Conservation (phyloP, 2,329 filamentous ascomycete genomes). For the Aspergillus sp. region DNA sequence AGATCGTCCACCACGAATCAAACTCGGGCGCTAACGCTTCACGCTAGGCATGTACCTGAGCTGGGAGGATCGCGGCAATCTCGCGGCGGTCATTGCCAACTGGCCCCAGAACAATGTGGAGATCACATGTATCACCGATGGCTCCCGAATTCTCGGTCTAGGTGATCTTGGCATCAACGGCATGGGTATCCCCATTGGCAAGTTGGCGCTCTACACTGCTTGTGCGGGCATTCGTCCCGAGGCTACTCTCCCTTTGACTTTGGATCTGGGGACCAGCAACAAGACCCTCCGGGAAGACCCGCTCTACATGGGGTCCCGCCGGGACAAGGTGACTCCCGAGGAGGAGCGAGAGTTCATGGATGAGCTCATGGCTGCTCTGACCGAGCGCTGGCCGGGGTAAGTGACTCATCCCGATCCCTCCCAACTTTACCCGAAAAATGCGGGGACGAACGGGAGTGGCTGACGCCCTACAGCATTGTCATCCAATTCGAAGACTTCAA, state of each 20-base stretch:
- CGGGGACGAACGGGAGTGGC: constrained; percentile 19
- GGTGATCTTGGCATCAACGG: constrained; percentile 96
- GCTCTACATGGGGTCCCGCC: constrained; percentile 87
- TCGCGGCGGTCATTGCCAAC: constrained; percentile 83
- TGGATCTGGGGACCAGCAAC: constrained; percentile 64
- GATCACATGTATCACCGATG: constrained; percentile 96
- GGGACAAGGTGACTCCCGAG: constrained; percentile 72
- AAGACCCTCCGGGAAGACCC: constrained; percentile 68
- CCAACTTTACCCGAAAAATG: constrained; percentile 11
- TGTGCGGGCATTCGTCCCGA: constrained; percentile 91
- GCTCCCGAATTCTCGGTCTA: constrained; percentile 84
- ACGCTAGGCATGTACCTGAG: constrained; percentile 77
- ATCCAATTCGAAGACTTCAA: constrained; percentile 99
- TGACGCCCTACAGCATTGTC: constrained; percentile 53
- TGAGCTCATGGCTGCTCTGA: constrained; percentile 90
- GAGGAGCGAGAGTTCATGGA: constrained; percentile 92
- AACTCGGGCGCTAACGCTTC: constrained; percentile 23
- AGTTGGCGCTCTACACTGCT: constrained; percentile 90
- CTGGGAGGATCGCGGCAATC: constrained; percentile 87
- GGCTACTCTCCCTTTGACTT: constrained; percentile 59
- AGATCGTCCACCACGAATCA: constrained; percentile 16
- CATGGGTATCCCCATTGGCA: constrained; percentile 97
- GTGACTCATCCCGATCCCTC: constrained; percentile 24
- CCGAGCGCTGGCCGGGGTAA: constrained; percentile 69
- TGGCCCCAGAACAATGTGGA: constrained; percentile 89